These are phyloP conservation scores for Phytophthora citricola DNA, from an alignment of 352 stramenopile species.

Conservation along the genomic window DNA sequence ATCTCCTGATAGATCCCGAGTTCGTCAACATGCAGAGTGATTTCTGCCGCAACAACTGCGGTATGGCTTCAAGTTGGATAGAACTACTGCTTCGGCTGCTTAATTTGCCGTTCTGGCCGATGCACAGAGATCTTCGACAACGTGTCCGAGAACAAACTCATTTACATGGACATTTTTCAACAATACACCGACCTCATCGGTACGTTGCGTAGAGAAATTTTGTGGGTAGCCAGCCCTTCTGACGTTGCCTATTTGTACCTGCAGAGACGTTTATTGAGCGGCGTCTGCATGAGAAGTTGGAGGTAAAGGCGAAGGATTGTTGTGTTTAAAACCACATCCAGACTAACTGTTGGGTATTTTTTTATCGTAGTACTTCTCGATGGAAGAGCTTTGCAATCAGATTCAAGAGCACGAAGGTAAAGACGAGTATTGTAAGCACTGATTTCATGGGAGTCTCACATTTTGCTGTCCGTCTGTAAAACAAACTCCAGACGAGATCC, in stretches of 20 bases:
- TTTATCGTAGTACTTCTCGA: conserved; percentile 68
- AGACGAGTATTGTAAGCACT: not conserved
- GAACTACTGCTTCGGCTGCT: not conserved
- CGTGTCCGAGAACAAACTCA: conserved; percentile 84
- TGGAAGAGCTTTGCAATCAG: conserved; percentile 80
- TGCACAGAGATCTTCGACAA: conserved; percentile 83
- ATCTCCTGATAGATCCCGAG: conserved; percentile 80
- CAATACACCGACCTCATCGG: conserved; percentile 84
- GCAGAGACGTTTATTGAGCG: conserved; percentile 77
- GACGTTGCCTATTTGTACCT: conserved; percentile 15
- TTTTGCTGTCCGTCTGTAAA: conserved; percentile 7
- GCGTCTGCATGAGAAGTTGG: conserved; percentile 66
- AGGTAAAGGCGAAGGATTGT: conserved; percentile 36
- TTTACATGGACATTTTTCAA: conserved; percentile 83
- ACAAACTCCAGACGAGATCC: conserved; percentile 64
- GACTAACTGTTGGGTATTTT: not conserved
- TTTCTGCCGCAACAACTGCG: conserved; percentile 83
- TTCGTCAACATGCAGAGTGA: conserved; percentile 83
- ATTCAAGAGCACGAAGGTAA: conserved; percentile 86
- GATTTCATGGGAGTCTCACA: not conserved
- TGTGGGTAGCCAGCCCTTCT: not conserved
- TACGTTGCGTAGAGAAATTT: conserved; percentile 23
- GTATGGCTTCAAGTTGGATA: conserved; percentile 33
- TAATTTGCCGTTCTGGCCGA: not conserved
- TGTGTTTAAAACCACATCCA: too few species aligned